phyloP scores from a whole-genome alignment of 768 basidiomycete species.

The Phlebiopsis gigantea region DNA sequence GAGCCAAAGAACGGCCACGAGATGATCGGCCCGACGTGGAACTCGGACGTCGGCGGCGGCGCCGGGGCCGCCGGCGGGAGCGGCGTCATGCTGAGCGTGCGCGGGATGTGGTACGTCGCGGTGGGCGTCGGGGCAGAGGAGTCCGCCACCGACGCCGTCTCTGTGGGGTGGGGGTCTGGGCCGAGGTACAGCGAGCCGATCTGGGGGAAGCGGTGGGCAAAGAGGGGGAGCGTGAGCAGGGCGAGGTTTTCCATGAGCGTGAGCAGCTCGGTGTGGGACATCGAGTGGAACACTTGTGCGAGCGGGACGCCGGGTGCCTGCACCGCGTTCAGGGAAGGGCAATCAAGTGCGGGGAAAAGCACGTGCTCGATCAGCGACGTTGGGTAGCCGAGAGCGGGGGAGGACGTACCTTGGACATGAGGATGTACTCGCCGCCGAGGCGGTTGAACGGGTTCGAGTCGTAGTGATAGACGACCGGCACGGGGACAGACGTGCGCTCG shows the following conservation, averaged over 20 bases:
- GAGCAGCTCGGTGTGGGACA: constrained; percentile 60
- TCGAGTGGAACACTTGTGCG: constrained; percentile 62
- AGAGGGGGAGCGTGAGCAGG: constrained; percentile 62
- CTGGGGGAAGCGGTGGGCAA: constrained; percentile 68
- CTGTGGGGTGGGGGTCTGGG: constrained; percentile 20
- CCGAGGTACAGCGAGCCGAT: constrained; percentile 74
- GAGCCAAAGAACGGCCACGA: constrained; percentile 92
- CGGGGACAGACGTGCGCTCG: constrained; percentile 62
- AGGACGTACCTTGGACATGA: constrained; percentile 75
- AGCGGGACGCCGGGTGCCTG: constrained; percentile 76
- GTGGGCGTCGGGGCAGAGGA: constrained; percentile 21
- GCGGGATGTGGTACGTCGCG: constrained; percentile 11
- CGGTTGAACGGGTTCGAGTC: constrained; percentile 83
- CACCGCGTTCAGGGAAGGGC: neutral
- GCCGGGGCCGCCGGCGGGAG: neutral
- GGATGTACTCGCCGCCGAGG: constrained; percentile 78
- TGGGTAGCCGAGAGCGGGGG: neutral
- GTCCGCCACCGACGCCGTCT: neutral
- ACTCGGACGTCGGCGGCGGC: constrained; percentile 25
- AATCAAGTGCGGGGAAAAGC: constrained; percentile 2
- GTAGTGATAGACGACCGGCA: constrained; percentile 70
- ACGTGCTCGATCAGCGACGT: constrained; percentile 2
- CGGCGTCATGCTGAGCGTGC: constrained; percentile 11
- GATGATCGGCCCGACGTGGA: constrained; percentile 74
- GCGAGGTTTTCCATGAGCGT: constrained; percentile 66